These are phyloP conservation scores for Dianthus caryophyllus DNA, from an alignment of 148 eudicot genomes.

Conservation along the genomic window DNA sequence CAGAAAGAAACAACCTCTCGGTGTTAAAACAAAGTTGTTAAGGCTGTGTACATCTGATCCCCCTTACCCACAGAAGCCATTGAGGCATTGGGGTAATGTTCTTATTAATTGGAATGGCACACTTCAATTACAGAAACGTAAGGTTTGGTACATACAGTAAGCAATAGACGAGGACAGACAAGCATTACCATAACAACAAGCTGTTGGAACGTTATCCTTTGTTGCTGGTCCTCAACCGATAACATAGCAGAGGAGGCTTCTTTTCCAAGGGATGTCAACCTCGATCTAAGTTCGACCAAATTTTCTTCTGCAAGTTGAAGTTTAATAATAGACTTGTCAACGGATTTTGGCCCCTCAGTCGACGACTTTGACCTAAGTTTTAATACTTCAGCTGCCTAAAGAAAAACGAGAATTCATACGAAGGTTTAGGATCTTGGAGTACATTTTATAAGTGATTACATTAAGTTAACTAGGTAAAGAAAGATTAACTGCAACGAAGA, in stretches of 20 bases:
- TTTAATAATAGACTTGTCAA: conserved; percentile 42
- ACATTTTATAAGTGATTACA: neutral
- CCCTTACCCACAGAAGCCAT: no score
- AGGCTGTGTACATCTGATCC: no score
- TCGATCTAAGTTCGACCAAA: conserved; percentile 57
- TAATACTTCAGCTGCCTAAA: conserved; percentile 67
- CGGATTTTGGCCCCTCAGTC: conserved; percentile 39
- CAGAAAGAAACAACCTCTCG: no score
- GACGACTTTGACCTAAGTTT: conserved; percentile 50
- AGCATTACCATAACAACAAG: conserved; percentile 64
- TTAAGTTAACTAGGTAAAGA: neutral
- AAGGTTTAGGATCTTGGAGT: conserved; percentile 15
- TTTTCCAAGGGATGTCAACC: conserved; percentile 61
- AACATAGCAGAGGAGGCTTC: conserved; percentile 82
- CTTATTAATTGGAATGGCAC: no score
- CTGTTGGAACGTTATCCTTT: conserved; percentile 58
- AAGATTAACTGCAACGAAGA: conserved; percentile 3
- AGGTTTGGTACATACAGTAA: neutral
- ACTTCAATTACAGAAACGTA: neutral
- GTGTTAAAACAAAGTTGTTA: no score
- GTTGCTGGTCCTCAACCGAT: conserved; percentile 81
- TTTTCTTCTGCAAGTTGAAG: conserved; percentile 68
- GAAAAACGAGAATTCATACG: conserved; percentile 18
- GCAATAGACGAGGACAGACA: neutral
- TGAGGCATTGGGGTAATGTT: no score